These are phyloP conservation scores for Phytophthora nicotianae DNA, from an alignment of 352 stramenopile genomes.

Conservation along the genomic window DNA sequence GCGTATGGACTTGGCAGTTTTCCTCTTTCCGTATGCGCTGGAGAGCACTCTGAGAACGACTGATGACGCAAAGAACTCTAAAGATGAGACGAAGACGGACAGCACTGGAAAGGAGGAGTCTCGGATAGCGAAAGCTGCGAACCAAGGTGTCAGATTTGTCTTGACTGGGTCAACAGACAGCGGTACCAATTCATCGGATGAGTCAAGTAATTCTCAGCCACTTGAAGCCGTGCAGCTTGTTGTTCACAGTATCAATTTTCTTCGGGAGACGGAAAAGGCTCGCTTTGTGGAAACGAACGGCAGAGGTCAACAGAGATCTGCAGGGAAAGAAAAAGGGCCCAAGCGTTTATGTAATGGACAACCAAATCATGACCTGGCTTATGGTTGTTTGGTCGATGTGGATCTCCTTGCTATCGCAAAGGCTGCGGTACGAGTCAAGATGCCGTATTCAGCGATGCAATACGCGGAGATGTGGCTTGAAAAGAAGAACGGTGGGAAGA, in stretches of 20 bases:
- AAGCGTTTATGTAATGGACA: conserved; percentile 14
- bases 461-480: conserved; percentile 91
- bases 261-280: conserved; percentile 77
- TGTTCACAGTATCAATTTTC: conserved; percentile 81
- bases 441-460: conserved; percentile 90
- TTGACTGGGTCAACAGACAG: conserved; percentile 24
- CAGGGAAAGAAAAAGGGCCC: conserved; percentile 23
- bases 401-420: conserved; percentile 69
- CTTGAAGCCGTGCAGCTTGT: conserved; percentile 67
- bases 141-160: conserved; percentile 51
- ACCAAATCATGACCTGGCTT: conserved; percentile 40
- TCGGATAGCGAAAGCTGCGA: conserved; percentile 32
- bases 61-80: conserved; percentile 7
- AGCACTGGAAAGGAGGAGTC: conserved; percentile 4
- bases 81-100: conserved; percentile 1
- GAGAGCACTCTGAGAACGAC: conserved; percentile 39
- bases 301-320: conserved; percentile 9
- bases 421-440: conserved; percentile 72
- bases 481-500: conserved; percentile 48
- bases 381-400: conserved; percentile 66
- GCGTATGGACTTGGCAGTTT: conserved; percentile 67
- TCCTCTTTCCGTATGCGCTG: conserved; percentile 78
- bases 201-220: conserved; percentile 23
- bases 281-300: conserved; percentile 75
- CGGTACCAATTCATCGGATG: not conserved